A percentile compares a stretch with the other conserved stretches of the same genome.
phyloP scores from a whole-genome alignment of 306 rosid species.

The Cercis canadensis region DNA sequence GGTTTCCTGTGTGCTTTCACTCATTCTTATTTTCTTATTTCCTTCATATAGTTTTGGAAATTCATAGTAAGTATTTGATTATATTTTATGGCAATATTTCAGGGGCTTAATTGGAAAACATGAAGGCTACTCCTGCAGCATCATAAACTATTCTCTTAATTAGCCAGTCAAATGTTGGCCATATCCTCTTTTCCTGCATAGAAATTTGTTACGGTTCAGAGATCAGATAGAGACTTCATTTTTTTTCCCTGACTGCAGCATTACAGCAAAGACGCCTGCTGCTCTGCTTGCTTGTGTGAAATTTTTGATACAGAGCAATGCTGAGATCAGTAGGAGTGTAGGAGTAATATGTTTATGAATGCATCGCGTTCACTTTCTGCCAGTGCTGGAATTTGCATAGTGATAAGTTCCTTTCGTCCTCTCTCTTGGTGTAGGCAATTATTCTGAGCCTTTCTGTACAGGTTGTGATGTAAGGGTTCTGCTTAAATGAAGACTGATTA shows the following conservation, averaged over 20 bases:
- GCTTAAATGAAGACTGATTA: background rate
- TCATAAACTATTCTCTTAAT: slow-evolving; percentile 20
- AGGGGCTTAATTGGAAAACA: background rate
- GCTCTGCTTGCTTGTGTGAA: slow-evolving; percentile 9
- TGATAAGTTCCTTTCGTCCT: background rate
- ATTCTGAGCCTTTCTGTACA: background rate
- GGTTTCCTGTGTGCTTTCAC: slow-evolving; percentile 22
- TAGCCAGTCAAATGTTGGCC: slow-evolving; percentile 15
- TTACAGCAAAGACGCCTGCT: background rate
- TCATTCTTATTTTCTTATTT: slow-evolving; percentile 18
- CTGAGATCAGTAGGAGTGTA: background rate
- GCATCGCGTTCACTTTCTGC: slow-evolving; percentile 6
- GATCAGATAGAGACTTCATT: background rate
- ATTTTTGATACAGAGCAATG: slow-evolving; percentile 14
- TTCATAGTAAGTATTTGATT: background rate
- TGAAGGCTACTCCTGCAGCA: background rate
- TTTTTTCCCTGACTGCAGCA: slow-evolving; percentile 1
- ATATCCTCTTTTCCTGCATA: slow-evolving; percentile 10
- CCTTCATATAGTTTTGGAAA: background rate
- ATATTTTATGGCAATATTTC: background rate
- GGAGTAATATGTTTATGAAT: background rate
- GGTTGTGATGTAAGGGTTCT: background rate
- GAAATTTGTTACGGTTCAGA: background rate
- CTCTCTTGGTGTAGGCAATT: background rate
- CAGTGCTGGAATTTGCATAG: background rate